Base-by-base conservation (phyloP, 352 stramenopile genomes). In the Phytopythium delawarense region DNA sequence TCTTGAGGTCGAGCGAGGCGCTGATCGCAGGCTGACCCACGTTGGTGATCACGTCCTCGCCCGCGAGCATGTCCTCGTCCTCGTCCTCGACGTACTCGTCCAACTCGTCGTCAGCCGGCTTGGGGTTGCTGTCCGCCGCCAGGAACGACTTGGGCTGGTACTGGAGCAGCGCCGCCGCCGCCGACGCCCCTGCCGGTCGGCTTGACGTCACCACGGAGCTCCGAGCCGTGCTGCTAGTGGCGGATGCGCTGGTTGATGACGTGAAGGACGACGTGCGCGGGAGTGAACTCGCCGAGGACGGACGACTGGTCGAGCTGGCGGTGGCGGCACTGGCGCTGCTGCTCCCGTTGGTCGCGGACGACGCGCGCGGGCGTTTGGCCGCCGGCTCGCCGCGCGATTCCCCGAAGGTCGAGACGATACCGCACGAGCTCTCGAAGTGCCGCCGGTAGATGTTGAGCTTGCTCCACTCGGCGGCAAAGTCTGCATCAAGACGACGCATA, bases 81-180 rank as follows among this genome's bases (percentile, higher is more conserved):
- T 90, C 79, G 49, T 91, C 82, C 39, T 90, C 79, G 37, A 88
- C 55, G 44, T 76, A 87, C 57, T 91, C 81, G 56, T 78, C 63
- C 34, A 83, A 64, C 39, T 87, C 81, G 35, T 89, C 81, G 53
- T 89, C 78, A 16, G 79, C 66, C 28, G 49, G 57, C 30, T 13
- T 66, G 21, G 65, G n/a, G 4, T 54, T 51, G 23, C 44, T 59
- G 42, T 88, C 79, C 51, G 70, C 73, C 32, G 87, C 75, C 46
- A 93, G 28, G 46, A 93, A 93, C 15, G 74, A 78, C 62, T 93
- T 93, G 7, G 78, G 70, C 70, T 93, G 84, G 61, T 93, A 93
- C 61, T 84, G 67, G 45, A 93, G 59, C 50, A 93, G 62, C 1
- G 79, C 77, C 8, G 72, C 59, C 0, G 75, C 70, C 7, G 68